These are phyloP conservation scores for Kodamaea jinghongensis DNA, from an alignment of 805 yeast genomes.

Conservation along the genomic window DNA sequence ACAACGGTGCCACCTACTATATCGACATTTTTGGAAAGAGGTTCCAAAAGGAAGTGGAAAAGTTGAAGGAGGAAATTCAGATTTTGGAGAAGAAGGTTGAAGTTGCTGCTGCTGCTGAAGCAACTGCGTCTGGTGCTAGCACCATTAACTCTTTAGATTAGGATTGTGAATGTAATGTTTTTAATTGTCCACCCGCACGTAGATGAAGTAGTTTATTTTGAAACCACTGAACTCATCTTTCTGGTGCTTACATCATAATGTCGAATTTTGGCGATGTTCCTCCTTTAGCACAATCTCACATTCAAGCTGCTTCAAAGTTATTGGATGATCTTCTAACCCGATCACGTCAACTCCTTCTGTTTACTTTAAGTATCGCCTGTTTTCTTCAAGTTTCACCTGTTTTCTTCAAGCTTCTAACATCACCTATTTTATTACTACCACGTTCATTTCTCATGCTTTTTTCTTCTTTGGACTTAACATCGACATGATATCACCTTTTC, in stretches of 20 bases:
- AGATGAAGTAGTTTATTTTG: background rate
- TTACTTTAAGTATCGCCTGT: no score
- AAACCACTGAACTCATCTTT: no score
- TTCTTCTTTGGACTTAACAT: slow-evolving; percentile 1
- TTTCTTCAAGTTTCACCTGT: no score
- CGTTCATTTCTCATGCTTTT: background rate
- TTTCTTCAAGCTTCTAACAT: no score
- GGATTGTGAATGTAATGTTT: background rate
- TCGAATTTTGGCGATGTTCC: no score
- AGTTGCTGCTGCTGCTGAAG: background rate
- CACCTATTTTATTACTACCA: no score
- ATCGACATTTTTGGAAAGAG: slow-evolving; percentile 88
- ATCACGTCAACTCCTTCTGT: no score
- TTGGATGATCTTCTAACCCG: no score
- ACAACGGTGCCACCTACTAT: slow-evolving; percentile 94
- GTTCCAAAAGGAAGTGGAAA: slow-evolving; percentile 78
- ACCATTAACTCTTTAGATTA: no score
- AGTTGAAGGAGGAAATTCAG: slow-evolving; percentile 68
- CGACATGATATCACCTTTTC: background rate
- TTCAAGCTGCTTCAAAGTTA: no score
- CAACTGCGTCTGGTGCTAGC: no score
- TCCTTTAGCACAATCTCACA: no score
- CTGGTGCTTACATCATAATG: background rate
- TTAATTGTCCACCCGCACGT: background rate
- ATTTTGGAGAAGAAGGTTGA: slow-evolving; percentile 44